Evolutionary conservation across 1,139 yeast species (phyloP).

Genomic region (Meyerozyma athensensis): DNA sequence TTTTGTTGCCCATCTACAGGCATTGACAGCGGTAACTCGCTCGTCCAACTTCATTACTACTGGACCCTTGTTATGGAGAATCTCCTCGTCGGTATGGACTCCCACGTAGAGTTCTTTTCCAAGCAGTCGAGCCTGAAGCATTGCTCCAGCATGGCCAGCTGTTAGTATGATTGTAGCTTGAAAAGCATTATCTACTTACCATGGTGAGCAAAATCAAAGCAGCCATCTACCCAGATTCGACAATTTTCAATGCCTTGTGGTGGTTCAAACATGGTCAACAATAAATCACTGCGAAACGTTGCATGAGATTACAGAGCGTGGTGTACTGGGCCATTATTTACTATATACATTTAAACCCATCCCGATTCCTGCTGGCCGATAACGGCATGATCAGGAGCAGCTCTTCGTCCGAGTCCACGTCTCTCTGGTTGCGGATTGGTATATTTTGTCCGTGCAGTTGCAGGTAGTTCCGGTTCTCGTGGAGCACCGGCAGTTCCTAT

Average conservation of each 20-base stretch:
- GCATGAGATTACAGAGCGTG: not conserved
- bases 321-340: not conserved
- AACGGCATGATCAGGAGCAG: slow-evolving; percentile 11
- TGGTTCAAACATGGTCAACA: slow-evolving; percentile 37
- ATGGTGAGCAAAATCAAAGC: slow-evolving; percentile 96
- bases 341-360: slow-evolving; percentile 15
- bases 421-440: slow-evolving; percentile 1
- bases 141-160: slow-evolving; percentile 87
- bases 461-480: slow-evolving; percentile 4
- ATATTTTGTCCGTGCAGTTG: slow-evolving; percentile 1
- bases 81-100: slow-evolving; percentile 88
- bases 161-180: slow-evolving; percentile 9
- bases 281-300: too few species aligned
- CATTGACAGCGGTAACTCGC: slow-evolving; percentile 75
- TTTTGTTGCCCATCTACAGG: slow-evolving; percentile 83
- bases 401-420: slow-evolving; percentile 8
- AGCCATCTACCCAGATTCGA: slow-evolving; percentile 90
- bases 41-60: slow-evolving; percentile 86
- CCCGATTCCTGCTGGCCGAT: slow-evolving; percentile 28
- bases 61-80: slow-evolving; percentile 78
- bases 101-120: slow-evolving; percentile 79
- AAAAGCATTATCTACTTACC: slow-evolving; percentile 41
- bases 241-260: slow-evolving; percentile 43
- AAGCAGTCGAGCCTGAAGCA: slow-evolving; percentile 82
- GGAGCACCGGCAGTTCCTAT: not conserved